These are phyloP conservation scores for Irpex rosettiformis DNA, from an alignment of 1,284 basidiomycete genomes.

Conservation along the genomic window DNA sequence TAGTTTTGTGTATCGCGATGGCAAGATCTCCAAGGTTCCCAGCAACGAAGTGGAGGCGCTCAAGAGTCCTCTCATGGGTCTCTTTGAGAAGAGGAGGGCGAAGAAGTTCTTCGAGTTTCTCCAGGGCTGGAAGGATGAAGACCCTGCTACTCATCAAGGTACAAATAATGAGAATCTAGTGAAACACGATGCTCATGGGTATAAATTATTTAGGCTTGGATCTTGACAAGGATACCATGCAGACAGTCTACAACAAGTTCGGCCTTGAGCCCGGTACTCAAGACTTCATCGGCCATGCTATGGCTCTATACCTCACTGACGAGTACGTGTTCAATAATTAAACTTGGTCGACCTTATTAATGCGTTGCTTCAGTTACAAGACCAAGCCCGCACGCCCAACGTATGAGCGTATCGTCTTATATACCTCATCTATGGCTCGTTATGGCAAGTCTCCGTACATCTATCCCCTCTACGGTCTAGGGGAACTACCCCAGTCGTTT, in stretches of 20 bases:
- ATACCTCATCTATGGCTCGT: constrained; percentile 98
- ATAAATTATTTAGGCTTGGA: constrained; percentile 63
- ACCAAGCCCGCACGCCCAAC: constrained; percentile 87
- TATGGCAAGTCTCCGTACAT: constrained; percentile 99
- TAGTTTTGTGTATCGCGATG: constrained; percentile 96
- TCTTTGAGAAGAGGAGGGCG: constrained; percentile 97
- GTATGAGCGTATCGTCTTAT: constrained; percentile 95
- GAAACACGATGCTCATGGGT: background rate
- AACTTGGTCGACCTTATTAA: background rate
- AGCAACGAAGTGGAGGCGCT: constrained; percentile 98
- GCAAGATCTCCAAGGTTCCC: constrained; percentile 96
- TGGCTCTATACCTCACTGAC: constrained; percentile 98
- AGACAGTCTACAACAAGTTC: constrained; percentile 93
- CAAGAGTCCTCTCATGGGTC: constrained; percentile 91
- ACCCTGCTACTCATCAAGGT: constrained; percentile 96
- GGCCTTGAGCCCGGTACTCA: constrained; percentile 96
- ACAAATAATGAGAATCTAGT: constrained; percentile 16
- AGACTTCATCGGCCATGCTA: constrained; percentile 99
- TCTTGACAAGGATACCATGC: constrained; percentile 88
- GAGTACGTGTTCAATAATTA: constrained; percentile 58
- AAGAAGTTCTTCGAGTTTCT: constrained; percentile 99
- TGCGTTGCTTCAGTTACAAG: constrained; percentile 70
- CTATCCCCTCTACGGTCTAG: constrained; percentile 98
- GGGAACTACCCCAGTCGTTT: constrained; percentile 98
- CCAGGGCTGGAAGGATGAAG: constrained; percentile 93